Percentiles rank a stretch among this genome's conserved stretches.
phyloP scores from a whole-genome alignment of 805 yeast genomes.

The Pichia rugopelliculosa region DNA sequence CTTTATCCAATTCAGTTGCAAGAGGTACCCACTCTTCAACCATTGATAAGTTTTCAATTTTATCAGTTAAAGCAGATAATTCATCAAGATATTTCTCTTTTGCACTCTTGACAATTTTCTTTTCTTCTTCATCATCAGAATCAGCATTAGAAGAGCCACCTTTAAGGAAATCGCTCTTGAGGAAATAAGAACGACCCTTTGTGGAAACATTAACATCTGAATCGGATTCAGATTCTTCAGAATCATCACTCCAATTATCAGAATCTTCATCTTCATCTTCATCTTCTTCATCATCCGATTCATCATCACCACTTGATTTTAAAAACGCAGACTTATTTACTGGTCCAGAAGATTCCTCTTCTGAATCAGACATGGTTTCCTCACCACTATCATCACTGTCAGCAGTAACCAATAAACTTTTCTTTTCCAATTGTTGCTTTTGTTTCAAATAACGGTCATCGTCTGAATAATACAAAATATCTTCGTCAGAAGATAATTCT shows the following conservation, averaged over 20 bases:
- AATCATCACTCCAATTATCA: constrained; percentile 29
- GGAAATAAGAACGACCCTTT: constrained; percentile 48
- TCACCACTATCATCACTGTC: constrained; percentile 9
- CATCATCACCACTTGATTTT: constrained; percentile 1
- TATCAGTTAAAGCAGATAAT: constrained; percentile 56
- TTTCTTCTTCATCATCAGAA: constrained; percentile 49
- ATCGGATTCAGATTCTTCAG: constrained; percentile 34
- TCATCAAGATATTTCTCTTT: constrained; percentile 90
- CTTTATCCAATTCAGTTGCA: constrained; percentile 69
- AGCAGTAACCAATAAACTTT: constrained; percentile 4
- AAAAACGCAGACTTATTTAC: constrained; percentile 1
- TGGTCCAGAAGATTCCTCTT: constrained; percentile 3
- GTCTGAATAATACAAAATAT: constrained; percentile 49
- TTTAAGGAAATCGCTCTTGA: constrained; percentile 43
- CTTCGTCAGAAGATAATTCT: constrained; percentile 44
- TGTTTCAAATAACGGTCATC: constrained; percentile 42
- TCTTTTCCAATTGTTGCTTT: neutral
- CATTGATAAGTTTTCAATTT: constrained; percentile 61
- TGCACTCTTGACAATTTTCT: constrained; percentile 85
- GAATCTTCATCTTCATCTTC: constrained; percentile 26
- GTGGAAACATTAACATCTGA: constrained; percentile 39
- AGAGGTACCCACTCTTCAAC: constrained; percentile 75
- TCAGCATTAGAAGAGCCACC: constrained; percentile 34
- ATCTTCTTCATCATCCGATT: constrained; percentile 2
- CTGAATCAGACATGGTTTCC: constrained; percentile 10